Percentiles rank a stretch among this genome's conserved stretches.
Evolutionary conservation across 192 early-diverging fungal genomes (phyloP).

Genomic region (Backusella mclennaniae): DNA sequence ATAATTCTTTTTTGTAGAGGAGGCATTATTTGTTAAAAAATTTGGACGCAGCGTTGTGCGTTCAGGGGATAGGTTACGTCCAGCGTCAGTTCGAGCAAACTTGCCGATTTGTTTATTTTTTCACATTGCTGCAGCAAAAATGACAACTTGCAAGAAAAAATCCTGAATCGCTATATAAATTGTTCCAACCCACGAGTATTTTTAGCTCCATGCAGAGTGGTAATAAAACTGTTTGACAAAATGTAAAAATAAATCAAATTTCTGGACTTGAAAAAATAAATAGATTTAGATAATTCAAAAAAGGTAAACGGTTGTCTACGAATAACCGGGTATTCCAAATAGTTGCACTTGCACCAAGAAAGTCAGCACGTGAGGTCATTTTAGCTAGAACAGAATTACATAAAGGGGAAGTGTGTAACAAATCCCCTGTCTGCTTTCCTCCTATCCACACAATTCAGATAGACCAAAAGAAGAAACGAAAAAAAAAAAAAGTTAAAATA

Average conservation of each 20-base stretch:
- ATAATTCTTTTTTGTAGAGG: background rate
- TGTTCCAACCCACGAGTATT: background rate
- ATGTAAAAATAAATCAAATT: background rate
- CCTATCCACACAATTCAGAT: background rate
- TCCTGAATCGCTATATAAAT: background rate
- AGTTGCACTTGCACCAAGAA: background rate
- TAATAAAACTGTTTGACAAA: background rate
- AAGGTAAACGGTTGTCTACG: background rate
- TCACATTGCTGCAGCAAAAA: background rate
- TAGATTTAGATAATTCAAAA: background rate
- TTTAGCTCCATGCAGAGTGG: background rate
- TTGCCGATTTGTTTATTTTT: background rate
- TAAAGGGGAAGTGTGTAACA: background rate
- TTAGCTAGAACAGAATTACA: background rate
- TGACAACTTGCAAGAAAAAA: background rate
- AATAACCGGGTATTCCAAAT: background rate
- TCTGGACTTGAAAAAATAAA: background rate
- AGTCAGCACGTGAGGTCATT: background rate
- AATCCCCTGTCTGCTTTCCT: background rate
- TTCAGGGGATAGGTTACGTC: background rate
- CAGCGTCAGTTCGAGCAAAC: background rate
- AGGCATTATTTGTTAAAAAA: background rate
- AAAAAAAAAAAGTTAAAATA: background rate
- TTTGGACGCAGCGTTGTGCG: background rate
- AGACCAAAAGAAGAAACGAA: background rate